Evolutionary conservation across 2,329 filamentous ascomycete genomes (phyloP).

Genomic region (Pyrenochaeta sp.): DNA sequence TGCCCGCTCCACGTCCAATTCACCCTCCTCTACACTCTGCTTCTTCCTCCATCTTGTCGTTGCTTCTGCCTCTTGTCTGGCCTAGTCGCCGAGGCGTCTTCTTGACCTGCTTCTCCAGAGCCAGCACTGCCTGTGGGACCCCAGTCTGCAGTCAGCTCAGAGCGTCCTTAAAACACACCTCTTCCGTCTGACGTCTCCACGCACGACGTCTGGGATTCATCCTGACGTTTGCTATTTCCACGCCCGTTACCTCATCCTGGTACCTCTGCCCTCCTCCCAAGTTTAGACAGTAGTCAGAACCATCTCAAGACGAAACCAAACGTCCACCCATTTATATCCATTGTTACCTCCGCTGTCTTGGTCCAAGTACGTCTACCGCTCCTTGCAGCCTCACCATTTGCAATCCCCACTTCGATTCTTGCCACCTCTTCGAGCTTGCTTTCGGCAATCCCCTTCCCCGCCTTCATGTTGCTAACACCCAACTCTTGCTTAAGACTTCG

Average conservation of each 20-base stretch:
- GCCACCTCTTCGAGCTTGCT: conserved; percentile 9
- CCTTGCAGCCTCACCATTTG: conserved; percentile 16
- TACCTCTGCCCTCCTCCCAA: conserved; percentile 22
- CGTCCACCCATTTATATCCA: conserved; percentile 20
- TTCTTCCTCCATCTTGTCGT: no score
- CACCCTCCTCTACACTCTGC: no score
- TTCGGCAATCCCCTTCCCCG: conserved; percentile 10
- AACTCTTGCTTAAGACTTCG: conserved; percentile 14
- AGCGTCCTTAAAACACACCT: conserved; percentile 32
- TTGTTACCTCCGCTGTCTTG: conserved; percentile 12
- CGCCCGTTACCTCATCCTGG: conserved; percentile 23
- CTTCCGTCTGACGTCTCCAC: conserved; percentile 30
- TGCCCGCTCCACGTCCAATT: conserved; percentile 21
- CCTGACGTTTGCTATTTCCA: conserved; percentile 31
- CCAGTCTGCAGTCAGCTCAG: conserved; percentile 31
- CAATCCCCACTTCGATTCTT: conserved; percentile 9
- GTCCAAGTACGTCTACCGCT: conserved; percentile 16
- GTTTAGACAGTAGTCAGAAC: conserved; percentile 15
- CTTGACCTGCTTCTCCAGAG: conserved; percentile 12
- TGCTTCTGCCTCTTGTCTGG: no score
- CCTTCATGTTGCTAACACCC: conserved; percentile 19
- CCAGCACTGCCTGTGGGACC: conserved; percentile 15
- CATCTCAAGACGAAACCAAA: conserved; percentile 18
- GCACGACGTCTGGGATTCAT: conserved; percentile 22
- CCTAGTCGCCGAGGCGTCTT: no score